Percentiles rank a stretch among this genome's conserved stretches.
phyloP scores from a whole-genome alignment of 2,329 filamentous ascomycete genomes.

The Sporothrix inflata region DNA sequence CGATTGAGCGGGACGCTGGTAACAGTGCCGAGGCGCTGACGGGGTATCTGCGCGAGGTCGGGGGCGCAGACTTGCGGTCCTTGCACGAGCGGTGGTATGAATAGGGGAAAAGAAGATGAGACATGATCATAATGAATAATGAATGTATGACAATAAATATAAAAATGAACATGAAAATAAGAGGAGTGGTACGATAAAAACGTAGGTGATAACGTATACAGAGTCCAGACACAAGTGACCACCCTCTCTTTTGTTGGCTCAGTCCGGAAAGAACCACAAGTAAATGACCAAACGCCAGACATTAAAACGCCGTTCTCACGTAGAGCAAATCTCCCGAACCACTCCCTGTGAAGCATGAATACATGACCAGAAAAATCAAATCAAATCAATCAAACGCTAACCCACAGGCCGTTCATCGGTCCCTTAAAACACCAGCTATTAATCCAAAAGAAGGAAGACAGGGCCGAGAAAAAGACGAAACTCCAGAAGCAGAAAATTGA shows the following conservation, averaged over 20 bases:
- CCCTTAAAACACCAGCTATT: neutral
- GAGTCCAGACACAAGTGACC: neutral
- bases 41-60: neutral
- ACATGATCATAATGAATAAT: constrained; percentile 2
- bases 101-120: neutral
- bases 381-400: constrained; percentile 12
- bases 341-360: neutral
- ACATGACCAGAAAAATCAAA: neutral
- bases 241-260: neutral
- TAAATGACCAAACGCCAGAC: constrained; percentile 6
- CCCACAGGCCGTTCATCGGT: neutral
- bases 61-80: constrained; percentile 2
- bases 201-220: neutral
- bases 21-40: neutral
- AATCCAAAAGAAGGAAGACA: neutral
- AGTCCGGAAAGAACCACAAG: neutral
- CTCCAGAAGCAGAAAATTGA: neutral
- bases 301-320: neutral
- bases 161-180: neutral
- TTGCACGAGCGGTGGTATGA: constrained; percentile 22
- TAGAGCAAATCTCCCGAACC: neutral
- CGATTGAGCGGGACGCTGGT: constrained; percentile 8
- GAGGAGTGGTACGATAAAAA: neutral
- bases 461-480: neutral
- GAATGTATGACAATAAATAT: neutral